A percentile compares a stretch with the other conserved stretches of the same genome.
These are phyloP conservation scores for Hymenoscyphus linearis DNA, from an alignment of 2,329 filamentous ascomycete species.

Conservation along the genomic window DNA sequence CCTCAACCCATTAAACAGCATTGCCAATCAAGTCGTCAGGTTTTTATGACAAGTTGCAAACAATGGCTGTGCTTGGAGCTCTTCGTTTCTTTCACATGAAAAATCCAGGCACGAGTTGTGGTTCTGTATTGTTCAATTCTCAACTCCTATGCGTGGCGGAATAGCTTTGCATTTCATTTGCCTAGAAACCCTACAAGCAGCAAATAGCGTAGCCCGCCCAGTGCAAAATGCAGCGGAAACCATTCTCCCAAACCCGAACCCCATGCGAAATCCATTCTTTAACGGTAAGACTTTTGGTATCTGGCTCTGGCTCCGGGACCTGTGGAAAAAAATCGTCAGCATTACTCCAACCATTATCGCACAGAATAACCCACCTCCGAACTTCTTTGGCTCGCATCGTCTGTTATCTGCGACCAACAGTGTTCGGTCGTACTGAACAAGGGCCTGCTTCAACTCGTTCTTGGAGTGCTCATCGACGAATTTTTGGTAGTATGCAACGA, in stretches of 20 bases:
- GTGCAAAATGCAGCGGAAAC: conserved; percentile 33
- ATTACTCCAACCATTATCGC: neutral
- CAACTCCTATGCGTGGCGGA: conserved; percentile 22
- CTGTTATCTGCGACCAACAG: conserved; percentile 99
- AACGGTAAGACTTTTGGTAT: conserved; percentile 99
- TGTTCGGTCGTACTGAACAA: conserved; percentile 93
- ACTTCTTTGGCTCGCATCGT: conserved; percentile 98
- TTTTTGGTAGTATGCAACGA: conserved; percentile 99
- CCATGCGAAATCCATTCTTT: conserved; percentile 40
- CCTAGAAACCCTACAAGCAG: conserved; percentile 33
- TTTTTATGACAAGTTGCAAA: neutral
- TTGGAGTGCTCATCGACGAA: conserved; percentile 99
- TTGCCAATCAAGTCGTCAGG: neutral
- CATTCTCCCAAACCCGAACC: conserved; percentile 27
- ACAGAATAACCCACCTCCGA: conserved; percentile 39
- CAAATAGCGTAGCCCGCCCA: conserved; percentile 30
- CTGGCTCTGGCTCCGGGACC: conserved; percentile 90
- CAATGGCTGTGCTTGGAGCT: neutral
- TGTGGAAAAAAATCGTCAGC: conserved; percentile 43
- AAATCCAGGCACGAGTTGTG: neutral
- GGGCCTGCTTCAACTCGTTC: conserved; percentile 97
- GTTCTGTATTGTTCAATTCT: conserved; percentile 5
- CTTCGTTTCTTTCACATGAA: neutral
- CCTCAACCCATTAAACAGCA: neutral
- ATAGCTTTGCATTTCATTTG: conserved; percentile 32